These are phyloP conservation scores for Rhipidocladum racemiflorum DNA, from an alignment of 176 grass and related monocot genomes.

Conservation along the genomic window DNA sequence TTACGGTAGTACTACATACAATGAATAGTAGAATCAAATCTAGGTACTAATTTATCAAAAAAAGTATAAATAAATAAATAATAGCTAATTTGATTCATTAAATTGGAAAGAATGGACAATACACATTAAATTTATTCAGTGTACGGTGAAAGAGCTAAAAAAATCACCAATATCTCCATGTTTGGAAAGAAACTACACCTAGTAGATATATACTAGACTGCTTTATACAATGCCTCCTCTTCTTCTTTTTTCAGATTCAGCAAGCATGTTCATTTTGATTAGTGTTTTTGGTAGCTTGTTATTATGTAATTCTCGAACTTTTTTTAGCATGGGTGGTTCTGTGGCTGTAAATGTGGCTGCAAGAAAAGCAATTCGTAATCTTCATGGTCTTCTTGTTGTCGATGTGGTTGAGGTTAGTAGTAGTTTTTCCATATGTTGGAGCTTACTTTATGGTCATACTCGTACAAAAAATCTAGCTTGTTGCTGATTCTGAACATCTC, in stretches of 20 bases:
- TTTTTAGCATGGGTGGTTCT: conserved; percentile 88
- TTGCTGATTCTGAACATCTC: conserved; percentile 9
- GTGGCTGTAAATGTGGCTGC: conserved; percentile 94
- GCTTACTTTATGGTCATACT: not conserved
- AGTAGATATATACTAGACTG: not conserved
- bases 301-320: not conserved
- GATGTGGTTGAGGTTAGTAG: conserved; percentile 94
- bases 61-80: too few species aligned
- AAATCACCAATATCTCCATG: not conserved
- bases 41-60: too few species aligned
- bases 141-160: too few species aligned
- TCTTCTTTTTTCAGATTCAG: not conserved
- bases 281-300: not conserved
- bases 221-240: not conserved
- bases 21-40: too few species aligned
- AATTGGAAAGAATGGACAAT: too few species aligned
- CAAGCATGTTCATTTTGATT: conserved; percentile 11
- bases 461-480: not conserved
- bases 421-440: conserved; percentile 24
- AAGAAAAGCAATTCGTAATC: conserved; percentile 57
- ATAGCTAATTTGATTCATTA: too few species aligned
- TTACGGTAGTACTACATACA: too few species aligned
- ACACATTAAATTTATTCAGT: too few species aligned
- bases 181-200: not conserved
- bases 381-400: conserved; percentile 85